Evolutionary conservation across 345 rosid species (phyloP).

Genomic region (Melastoma malabathricum): DNA sequence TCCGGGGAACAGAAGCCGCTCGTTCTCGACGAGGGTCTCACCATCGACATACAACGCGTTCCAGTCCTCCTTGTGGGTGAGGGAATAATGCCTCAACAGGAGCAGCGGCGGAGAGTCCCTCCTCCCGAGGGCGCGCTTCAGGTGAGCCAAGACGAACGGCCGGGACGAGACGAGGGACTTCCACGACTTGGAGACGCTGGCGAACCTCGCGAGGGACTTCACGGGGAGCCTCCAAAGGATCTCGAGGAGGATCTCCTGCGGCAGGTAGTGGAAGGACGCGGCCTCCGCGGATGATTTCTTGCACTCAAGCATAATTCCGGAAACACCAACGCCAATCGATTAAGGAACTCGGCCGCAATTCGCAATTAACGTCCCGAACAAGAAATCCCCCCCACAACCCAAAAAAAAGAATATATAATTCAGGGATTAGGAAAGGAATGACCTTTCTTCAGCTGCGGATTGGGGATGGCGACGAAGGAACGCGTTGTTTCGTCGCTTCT

Average conservation of each 20-base stretch:
- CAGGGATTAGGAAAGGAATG: no score
- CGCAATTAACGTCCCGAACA: no score
- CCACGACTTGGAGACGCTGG: constrained; percentile 14
- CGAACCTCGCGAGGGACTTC: constrained; percentile 12
- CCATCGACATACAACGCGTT: constrained; percentile 6
- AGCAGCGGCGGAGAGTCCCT: neutral
- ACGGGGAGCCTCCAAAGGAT: constrained; percentile 8
- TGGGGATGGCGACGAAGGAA: no score
- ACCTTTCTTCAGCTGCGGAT: no score
- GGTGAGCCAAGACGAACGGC: constrained; percentile 7
- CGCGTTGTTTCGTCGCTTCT: no score
- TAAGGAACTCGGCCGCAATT: no score
- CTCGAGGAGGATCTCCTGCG: constrained; percentile 5
- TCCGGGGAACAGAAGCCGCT: constrained; percentile 8
- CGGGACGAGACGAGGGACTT: constrained; percentile 7
- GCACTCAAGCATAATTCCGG: no score
- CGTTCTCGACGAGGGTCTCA: neutral
- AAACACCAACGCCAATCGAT: no score
- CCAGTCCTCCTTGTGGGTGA: constrained; percentile 3
- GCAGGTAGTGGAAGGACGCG: constrained; percentile 1
- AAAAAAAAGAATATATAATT: no score
- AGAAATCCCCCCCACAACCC: no score
- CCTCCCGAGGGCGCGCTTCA: neutral
- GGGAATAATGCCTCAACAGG: constrained; percentile 11
- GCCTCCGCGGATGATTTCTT: no score